A percentile compares a stretch with the other conserved stretches of the same genome.
Conservation (phyloP, 2,329 filamentous ascomycete genomes). For the Coleophoma crateriformis region DNA sequence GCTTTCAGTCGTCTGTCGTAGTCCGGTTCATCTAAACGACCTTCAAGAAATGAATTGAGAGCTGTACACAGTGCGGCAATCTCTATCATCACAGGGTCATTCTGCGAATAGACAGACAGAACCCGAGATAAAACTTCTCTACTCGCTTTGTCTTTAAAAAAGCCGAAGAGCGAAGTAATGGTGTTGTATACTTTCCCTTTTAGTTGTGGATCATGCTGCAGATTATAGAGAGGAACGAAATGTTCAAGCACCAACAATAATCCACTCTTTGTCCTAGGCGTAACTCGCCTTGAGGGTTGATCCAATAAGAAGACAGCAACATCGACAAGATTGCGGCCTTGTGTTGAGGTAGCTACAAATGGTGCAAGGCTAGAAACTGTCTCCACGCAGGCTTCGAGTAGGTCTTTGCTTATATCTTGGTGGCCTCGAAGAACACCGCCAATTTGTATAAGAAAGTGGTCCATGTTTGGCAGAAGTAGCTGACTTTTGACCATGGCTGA, state of each 20-base stretch:
- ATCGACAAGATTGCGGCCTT: slow-evolving; percentile 72
- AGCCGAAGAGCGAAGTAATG: slow-evolving; percentile 78
- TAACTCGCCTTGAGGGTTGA: slow-evolving; percentile 80
- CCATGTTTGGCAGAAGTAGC: slow-evolving; percentile 50
- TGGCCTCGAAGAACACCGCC: slow-evolving; percentile 58
- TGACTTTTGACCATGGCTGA: slow-evolving; percentile 45
- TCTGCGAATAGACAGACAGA: slow-evolving; percentile 62
- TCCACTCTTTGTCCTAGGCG: slow-evolving; percentile 74
- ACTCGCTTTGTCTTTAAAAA: slow-evolving; percentile 78
- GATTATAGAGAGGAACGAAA: slow-evolving; percentile 64
- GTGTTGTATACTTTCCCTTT: slow-evolving; percentile 65
- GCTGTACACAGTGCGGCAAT: slow-evolving; percentile 68
- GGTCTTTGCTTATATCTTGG: slow-evolving; percentile 56
- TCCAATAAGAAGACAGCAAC: slow-evolving; percentile 77
- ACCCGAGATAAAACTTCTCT: slow-evolving; percentile 70
- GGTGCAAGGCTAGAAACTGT: slow-evolving; percentile 72
- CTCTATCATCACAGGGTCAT: slow-evolving; percentile 52
- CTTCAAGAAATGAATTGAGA: slow-evolving; percentile 72
- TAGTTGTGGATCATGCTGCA: slow-evolving; percentile 49
- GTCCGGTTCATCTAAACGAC: slow-evolving; percentile 77
- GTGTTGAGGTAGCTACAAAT: slow-evolving; percentile 60
- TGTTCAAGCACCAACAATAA: slow-evolving; percentile 76
- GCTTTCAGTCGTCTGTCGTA: slow-evolving; percentile 77
- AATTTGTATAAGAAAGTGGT: slow-evolving; percentile 61
- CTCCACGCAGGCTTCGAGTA: slow-evolving; percentile 75